phyloP scores from a whole-genome alignment of 352 stramenopile genomes.

The Hyaloperonospora brassicae region DNA sequence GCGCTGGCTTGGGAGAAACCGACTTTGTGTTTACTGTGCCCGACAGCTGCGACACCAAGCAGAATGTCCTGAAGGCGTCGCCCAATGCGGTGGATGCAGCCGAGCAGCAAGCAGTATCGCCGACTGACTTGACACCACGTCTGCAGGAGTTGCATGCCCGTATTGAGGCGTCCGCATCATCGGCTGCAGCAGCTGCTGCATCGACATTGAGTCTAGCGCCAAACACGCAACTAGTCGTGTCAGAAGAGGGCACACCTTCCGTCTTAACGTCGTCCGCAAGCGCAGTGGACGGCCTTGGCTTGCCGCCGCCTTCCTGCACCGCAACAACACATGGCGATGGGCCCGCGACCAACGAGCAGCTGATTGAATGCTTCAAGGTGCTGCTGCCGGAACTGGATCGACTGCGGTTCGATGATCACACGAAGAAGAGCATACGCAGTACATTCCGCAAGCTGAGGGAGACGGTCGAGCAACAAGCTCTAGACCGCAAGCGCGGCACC shows the following conservation, averaged over 20 bases:
- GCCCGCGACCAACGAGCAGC: constrained; percentile 36
- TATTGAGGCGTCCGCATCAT: constrained; percentile 24
- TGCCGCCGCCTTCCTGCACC: constrained; percentile 24
- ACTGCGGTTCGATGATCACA: constrained; percentile 48
- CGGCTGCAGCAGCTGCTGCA: constrained; percentile 6
- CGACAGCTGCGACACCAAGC: constrained; percentile 18
- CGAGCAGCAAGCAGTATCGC: constrained; percentile 11
- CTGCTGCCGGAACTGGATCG: constrained; percentile 45
- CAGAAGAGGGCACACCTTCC: constrained; percentile 18
- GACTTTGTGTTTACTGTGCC: constrained; percentile 39
- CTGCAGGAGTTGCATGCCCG: constrained; percentile 34
- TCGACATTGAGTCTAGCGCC: constrained; percentile 15
- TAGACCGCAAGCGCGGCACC: constrained; percentile 26
- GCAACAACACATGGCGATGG: constrained; percentile 9
- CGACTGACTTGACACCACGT: constrained; percentile 23
- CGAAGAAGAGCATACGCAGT: constrained; percentile 48
- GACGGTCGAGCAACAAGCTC: constrained; percentile 26
- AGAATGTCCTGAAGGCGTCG: constrained; percentile 20
- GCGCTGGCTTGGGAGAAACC: constrained; percentile 32
- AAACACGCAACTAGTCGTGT: constrained; percentile 18
- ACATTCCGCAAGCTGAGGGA: constrained; percentile 48
- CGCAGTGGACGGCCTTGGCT: constrained; percentile 35
- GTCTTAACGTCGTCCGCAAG: constrained; percentile 6
- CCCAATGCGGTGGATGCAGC: constrained; percentile 10
- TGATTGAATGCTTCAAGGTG: constrained; percentile 40